A percentile compares a stretch with the other conserved stretches of the same genome.
These are phyloP conservation scores for Colletotrichum sp. DNA, from an alignment of 2,329 filamentous ascomycete species.

Conservation along the genomic window DNA sequence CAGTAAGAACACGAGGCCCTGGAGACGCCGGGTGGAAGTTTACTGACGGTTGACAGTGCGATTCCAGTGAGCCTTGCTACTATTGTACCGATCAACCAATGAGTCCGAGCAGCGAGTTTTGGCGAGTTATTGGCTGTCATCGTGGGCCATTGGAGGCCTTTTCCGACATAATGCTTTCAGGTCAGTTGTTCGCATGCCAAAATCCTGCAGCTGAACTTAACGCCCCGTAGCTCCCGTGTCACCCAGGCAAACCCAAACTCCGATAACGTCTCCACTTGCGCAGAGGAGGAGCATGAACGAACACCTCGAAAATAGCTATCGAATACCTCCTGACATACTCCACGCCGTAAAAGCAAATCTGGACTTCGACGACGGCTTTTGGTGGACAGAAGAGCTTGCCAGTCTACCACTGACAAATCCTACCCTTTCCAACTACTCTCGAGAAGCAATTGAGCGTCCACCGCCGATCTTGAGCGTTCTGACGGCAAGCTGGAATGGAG, in stretches of 20 bases:
- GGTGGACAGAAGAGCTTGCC: conserved; percentile 60
- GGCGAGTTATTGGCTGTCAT: conserved; percentile 56
- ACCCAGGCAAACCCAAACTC: conserved; percentile 54
- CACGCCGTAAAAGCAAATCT: conserved; percentile 49
- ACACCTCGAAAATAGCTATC: conserved; percentile 52
- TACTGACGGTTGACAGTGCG: conserved; percentile 45
- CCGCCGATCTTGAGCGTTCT: conserved; percentile 57
- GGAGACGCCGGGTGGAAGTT: background rate
- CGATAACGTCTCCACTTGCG: conserved; percentile 54
- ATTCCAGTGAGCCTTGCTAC: conserved; percentile 54
- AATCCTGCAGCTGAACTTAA: background rate
- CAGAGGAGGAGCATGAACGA: conserved; percentile 57
- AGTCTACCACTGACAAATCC: conserved; percentile 43
- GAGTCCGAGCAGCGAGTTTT: conserved; percentile 47
- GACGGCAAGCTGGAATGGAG: conserved; percentile 56
- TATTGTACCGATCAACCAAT: conserved; percentile 45
- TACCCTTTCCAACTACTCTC: conserved; percentile 40
- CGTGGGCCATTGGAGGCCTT: conserved; percentile 52
- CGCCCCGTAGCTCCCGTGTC: conserved; percentile 44
- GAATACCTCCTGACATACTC: conserved; percentile 41
- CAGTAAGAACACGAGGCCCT: conserved; percentile 40
- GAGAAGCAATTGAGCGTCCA: conserved; percentile 42
- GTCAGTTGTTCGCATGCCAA: conserved; percentile 34
- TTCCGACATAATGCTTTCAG: conserved; percentile 55
- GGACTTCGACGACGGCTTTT: conserved; percentile 62